Evolutionary conservation across 148 eudicot species (phyloP).

Genomic region (Silene conica): DNA sequence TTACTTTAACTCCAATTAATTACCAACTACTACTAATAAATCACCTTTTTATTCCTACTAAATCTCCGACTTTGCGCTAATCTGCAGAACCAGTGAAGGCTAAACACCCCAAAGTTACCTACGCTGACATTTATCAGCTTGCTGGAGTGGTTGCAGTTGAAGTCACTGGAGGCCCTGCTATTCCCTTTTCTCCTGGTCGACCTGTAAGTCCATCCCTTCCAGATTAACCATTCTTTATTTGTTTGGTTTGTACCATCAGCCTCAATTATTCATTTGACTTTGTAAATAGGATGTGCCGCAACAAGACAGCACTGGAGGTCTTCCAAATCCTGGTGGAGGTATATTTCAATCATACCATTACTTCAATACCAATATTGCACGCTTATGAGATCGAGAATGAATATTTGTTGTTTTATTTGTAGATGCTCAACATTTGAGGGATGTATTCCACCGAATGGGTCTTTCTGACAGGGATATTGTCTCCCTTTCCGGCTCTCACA

Average conservation of each 20-base stretch:
- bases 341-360: no score
- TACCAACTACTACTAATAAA: no score
- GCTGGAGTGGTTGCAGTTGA: neutral
- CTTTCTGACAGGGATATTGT: constrained; percentile 79
- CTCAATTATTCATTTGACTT: no score
- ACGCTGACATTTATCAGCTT: neutral
- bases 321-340: constrained; percentile 79
- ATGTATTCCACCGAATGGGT: constrained; percentile 79
- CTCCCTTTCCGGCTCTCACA: constrained; percentile 81
- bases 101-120: neutral
- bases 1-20: neutral
- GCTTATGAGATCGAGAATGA: no score
- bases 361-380: no score
- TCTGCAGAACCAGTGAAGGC: neutral
- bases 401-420: neutral
- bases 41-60: no score
- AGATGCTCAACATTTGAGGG: constrained; percentile 65
- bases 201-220: neutral
- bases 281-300: constrained; percentile 43
- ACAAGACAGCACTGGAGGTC: constrained; percentile 64
- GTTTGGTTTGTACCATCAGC: no score
- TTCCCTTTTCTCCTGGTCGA: neutral
- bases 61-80: neutral
- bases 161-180: neutral
- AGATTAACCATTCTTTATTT: no score